Evolutionary conservation across 2,329 filamentous ascomycete genomes (phyloP).

Genomic region (Stachybotrys elegans): DNA sequence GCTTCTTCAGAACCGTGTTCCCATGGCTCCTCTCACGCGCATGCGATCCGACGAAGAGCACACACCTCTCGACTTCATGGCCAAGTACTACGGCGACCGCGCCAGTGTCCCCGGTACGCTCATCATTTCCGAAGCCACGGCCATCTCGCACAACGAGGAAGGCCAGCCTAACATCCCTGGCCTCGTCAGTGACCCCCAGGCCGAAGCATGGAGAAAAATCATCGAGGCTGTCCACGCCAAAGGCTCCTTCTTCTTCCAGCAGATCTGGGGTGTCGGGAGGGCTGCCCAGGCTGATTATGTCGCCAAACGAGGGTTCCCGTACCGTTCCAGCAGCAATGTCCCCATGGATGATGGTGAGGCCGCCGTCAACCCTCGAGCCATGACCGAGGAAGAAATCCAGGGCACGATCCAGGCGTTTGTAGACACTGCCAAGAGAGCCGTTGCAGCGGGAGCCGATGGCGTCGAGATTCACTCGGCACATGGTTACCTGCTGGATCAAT

Average conservation of each 20-base stretch:
- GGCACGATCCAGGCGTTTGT: constrained; percentile 55
- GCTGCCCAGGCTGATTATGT: constrained; percentile 23
- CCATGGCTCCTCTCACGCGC: constrained; percentile 11
- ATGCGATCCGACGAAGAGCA: constrained; percentile 17
- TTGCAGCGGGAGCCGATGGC: constrained; percentile 63
- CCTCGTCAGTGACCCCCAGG: constrained; percentile 38
- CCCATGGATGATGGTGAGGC: constrained; percentile 41
- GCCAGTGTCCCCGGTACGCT: constrained; percentile 31
- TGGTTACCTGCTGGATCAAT: constrained; percentile 56
- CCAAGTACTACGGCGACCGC: constrained; percentile 35
- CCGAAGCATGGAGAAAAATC: constrained; percentile 53
- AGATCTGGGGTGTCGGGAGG: constrained; percentile 59
- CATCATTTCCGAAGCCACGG: constrained; percentile 38
- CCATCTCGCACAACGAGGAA: constrained; percentile 25
- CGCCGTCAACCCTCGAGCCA: constrained; percentile 47
- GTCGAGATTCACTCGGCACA: constrained; percentile 55
- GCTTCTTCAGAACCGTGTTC: constrained; percentile 23
- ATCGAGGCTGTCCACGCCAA: constrained; percentile 58
- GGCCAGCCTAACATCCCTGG: constrained; percentile 42
- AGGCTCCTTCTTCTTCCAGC: constrained; percentile 53
- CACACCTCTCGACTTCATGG: constrained; percentile 15
- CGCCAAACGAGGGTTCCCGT: background rate
- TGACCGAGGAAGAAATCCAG: constrained; percentile 62
- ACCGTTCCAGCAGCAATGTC: constrained; percentile 5
- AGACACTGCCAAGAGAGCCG: constrained; percentile 45